Evolutionary conservation across 805 yeast species (phyloP), one percentile per base, ranked within the genome.

Genomic region (Sugiyamaella americana): DNA sequence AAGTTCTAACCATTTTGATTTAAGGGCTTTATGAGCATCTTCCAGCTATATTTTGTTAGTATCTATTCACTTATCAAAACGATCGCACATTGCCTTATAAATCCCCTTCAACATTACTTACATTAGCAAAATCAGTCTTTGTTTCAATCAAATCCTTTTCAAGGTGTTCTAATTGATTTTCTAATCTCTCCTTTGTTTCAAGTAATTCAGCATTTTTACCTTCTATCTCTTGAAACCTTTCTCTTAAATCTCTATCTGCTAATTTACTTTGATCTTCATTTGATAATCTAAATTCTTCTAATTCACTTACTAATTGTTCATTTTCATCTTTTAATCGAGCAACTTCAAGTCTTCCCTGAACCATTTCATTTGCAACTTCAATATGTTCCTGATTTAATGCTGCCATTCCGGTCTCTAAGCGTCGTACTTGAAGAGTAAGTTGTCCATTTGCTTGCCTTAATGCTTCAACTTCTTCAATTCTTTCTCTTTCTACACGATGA

Each of bases 301-400:
- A 46, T 37, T 57, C 59, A 13, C 41, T 22, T n/a, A 43, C 35
- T 42, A 88, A 66, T 39, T 80, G 85, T 21, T 69, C 73, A 51
- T 86, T 85, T 49, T 87, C 95, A 56, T 86, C 91, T 42, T 75
- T 70, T 21, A 91, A 63, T 29, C 83, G 82, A 2, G 94, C 96
- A 21, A 84, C 71, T 45, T 72, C 75, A 36, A 89, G 76, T 58
- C 93, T 81, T 35, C 85, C 82, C 52, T 78, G 79, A 29, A 91
- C 87, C 80, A 93, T 78, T 54, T 81, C 87, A 65, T 89, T 91
- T 3, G 95, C 95, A 34, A 88, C 78, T 46, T 78, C 84, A 23
- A 88, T 78, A 63, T 93, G 97, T 58, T 89, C 96, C 50, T 78
- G 72, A 60, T 86, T 87, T 49, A 91, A 68, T 1, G 78, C 68